phyloP scores from a whole-genome alignment of 345 rosid species.

The Ailanthus altissimus region DNA sequence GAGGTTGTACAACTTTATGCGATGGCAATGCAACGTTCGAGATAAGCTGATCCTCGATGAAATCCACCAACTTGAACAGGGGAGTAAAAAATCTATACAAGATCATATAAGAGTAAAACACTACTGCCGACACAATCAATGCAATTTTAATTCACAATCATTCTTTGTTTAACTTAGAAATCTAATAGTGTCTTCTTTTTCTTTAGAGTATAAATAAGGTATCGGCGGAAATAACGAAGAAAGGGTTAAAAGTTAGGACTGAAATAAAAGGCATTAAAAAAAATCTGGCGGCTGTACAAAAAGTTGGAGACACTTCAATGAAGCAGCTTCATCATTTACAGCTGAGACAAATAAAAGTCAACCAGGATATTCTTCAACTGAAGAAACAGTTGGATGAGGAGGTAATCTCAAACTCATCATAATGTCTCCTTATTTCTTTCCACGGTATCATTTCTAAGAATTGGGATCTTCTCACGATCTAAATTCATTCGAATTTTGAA shows the following conservation, averaged over 20 bases:
- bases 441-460: too few relatives aligned
- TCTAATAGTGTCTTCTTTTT: too few relatives aligned
- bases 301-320: neutral
- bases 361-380: neutral
- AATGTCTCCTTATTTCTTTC: too few relatives aligned
- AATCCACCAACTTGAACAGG: neutral
- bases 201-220: neutral
- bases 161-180: too few relatives aligned
- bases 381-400: neutral
- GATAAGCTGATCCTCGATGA: neutral
- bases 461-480: too few relatives aligned
- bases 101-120: neutral
- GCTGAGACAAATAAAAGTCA: neutral
- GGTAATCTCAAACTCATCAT: too few relatives aligned
- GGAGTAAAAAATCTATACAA: neutral
- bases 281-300: conserved; percentile 5
- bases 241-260: neutral
- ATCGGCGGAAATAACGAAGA: neutral
- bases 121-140: neutral
- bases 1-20: neutral
- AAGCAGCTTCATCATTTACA: neutral
- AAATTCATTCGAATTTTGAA: too few relatives aligned
- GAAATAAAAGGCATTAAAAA: neutral
- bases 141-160: too few relatives aligned
- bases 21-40: too few relatives aligned